Base-by-base conservation (phyloP, 2,329 filamentous ascomycete species). In the Ilyonectria mors-panacis region DNA sequence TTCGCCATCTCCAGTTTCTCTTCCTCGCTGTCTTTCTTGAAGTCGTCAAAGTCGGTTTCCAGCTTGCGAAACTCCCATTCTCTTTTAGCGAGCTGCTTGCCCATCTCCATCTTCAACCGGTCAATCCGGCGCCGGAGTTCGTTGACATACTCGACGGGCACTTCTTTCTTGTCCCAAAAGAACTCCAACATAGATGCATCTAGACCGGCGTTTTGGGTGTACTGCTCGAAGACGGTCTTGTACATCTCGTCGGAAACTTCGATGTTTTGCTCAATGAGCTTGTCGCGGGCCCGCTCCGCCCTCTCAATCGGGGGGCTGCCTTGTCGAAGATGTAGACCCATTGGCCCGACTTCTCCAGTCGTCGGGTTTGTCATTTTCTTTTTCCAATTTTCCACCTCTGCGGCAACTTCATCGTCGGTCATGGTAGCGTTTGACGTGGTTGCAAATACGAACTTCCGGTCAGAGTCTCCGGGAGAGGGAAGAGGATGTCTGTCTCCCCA, bases 271-370 rank as follows among this genome's bases (percentile, higher is more conserved):
- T 63, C 45, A n/a, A 44, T n/a, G 13, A 74, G 57, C 4, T 45
- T n/a, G 12, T 66, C 26, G 6, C 67, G 21, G 6, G 63, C 30
- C 48, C 65, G 71, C 48, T 58, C 13, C 2, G 65, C 68, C 35
- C 59, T 56, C 33, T 70, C 63, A 7, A 59, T n/a, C 0, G 70
- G 70, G 33, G 65, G 72, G 21, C 66, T 74, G 28, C 58, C 56
- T 10, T 70, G 53, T 15, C 72, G 51, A 35, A 70, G 17, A 15
- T 71, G 65, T 15, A 23, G 21, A 2, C 64, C 65, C 8, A 70
- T n/a, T 5, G 69, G 59, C 35, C 65, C 33, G 13, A 15, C n/a
- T 3, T 28, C 8, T 17, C 45, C 39, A n/a, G 54, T 70, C 13
- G 33, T 47, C 4, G 48, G 37, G 12, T 61, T 37, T 2, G 15